Base-by-base conservation (phyloP, 1,139 yeast genomes). In the Hemisphaericaspora subhashii region DNA sequence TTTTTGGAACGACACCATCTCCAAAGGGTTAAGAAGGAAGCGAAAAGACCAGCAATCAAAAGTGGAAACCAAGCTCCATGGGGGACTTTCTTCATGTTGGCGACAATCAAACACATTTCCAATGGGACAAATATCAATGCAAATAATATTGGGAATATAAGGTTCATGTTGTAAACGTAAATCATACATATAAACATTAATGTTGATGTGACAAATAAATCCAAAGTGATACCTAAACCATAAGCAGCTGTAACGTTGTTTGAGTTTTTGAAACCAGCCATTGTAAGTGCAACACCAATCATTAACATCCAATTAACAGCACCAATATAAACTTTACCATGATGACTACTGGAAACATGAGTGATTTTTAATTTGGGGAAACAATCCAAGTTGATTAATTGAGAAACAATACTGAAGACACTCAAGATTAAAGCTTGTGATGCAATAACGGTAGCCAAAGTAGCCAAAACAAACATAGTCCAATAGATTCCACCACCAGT, bases 31-130 rank as follows among this genome's bases (percentile, higher is more conserved):
- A 76, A 61, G 40, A 73, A 66, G 2, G 40, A 24, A 28, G 57
- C 45, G n/a, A 66, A 31, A 5, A 55, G 43, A 1, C 66, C 58
- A 24, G 77, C 60, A 62, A 72, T 64, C 55, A 63, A 45, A 13
- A 77, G 53, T 3, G 83, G 78, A 50, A 77, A 75, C 83, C 83
- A 78, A 3, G 82, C 83, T 33, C 83, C 83, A 47, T 72, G 75
- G 0, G 72, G 69, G 2, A 78, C 68, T 54, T 78, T 78, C 50
- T 64, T 68, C 49, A 75, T 44, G 41, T 74, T 77, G 10, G 81
- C 68, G 33, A 70, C 57, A 16, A 77, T 65, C 52, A 76, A 56
- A 32, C 67, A 56, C 32, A 61, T 50, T 47, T 78, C 83, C 40
- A 78, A 59, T 0, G 79, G 67, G 7, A 72, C 65, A 48, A 77